Evolutionary conservation across 768 basidiomycete species (phyloP).

Genomic region (Tricholoma bakamatsutake): DNA sequence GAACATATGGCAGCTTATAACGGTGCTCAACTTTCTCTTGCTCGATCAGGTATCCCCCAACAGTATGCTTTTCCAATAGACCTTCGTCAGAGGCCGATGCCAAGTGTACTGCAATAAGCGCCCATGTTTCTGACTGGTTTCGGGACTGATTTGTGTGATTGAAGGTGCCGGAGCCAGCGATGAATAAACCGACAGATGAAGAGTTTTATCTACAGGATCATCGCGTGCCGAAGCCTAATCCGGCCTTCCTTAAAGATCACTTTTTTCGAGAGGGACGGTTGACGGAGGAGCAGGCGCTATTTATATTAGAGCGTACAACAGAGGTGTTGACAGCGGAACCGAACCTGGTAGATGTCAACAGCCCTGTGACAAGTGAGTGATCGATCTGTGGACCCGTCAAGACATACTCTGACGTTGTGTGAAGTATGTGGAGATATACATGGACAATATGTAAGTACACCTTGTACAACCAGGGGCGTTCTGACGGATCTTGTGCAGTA

Average conservation of each 20-base stretch:
- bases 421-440: constrained; percentile 96
- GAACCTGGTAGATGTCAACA: constrained; percentile 81
- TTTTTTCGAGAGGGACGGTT: constrained; percentile 84
- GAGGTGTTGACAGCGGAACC: constrained; percentile 68
- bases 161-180: constrained; percentile 68
- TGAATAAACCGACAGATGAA: constrained; percentile 60
- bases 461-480: neutral
- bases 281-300: constrained; percentile 79
- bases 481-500: constrained; percentile 46
- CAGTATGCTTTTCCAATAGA: constrained; percentile 10
- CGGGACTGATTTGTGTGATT: constrained; percentile 3
- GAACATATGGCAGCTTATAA: constrained; percentile 8
- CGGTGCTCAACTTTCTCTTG: constrained; percentile 1
- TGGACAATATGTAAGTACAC: constrained; percentile 77
- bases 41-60: constrained; percentile 12
- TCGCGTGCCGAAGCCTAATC: constrained; percentile 61
- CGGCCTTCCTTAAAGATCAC: constrained; percentile 78
- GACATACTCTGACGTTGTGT: neutral
- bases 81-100: constrained; percentile 14
- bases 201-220: constrained; percentile 58
- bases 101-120: constrained; percentile 14
- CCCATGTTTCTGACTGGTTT: neutral
- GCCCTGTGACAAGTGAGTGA: constrained; percentile 86
- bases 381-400: neutral
- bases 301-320: constrained; percentile 67